Base-by-base conservation (phyloP, 2,329 filamentous ascomycete genomes). In the Ceratocystis alfenasii region DNA sequence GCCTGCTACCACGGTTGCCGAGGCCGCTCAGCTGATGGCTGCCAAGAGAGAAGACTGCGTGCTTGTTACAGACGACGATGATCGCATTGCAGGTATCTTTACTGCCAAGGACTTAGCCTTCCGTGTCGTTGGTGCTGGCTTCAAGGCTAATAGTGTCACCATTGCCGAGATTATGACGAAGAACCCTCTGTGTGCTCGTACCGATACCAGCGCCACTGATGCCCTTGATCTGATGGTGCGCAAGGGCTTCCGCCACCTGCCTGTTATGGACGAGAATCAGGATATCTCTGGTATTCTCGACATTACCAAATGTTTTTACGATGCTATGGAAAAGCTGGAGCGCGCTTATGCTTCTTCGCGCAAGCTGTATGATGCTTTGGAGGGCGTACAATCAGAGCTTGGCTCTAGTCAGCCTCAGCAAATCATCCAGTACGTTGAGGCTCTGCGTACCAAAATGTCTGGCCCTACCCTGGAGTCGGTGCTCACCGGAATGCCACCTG, bases 101-200 rank as follows among this genome's bases (percentile, higher is more conserved):
- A 99, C 94, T 0, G 94, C 94, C 70, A 99, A 99, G 80, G 94
- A 99, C 80, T 81, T 99, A 74, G 94, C 94, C 20, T 99, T 97
- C 80, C 87, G 94, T 67, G 94, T 99, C 10, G 93, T 99, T 30
- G 94, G 93, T 66, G 85, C 87, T 66, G 94, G 94, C 33, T 82
- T 92, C 72, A 95, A 96, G 79, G 89, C 94, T 41, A 87, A 85
- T 75, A 90, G 87, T 74, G 85, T 97, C 71, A 95, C 90, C 25
- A 96, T 99, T 74, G 89, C 91, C 70, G 92, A 97, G 74, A 99
- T 99, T 76, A 99, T 99, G 94, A 99, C 94, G 74, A 96, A 97
- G 81, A 99, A 99, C 78, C 94, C 94, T 10, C 84, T 99, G 17
- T 99, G 94, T 75, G 94, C 94, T 65, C 87, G 94, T 75, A 99